A percentile compares a stretch with the other conserved stretches of the same genome.
Conservation (phyloP, 2,329 filamentous ascomycete genomes). For the Fusarium sambucinum region DNA sequence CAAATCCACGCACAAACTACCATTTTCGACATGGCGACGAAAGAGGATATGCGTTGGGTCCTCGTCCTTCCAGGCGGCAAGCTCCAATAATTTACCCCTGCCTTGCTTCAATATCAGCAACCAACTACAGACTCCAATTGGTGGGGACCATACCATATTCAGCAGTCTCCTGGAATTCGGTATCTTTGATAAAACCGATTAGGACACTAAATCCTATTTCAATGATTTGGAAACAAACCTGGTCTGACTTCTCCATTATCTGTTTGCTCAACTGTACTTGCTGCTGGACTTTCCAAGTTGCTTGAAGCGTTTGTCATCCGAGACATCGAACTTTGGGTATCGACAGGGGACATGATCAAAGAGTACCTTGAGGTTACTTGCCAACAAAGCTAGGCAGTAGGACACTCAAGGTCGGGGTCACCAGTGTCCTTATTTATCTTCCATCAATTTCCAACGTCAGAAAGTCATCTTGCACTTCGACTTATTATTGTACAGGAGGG, state of each 20-base stretch:
- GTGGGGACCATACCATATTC: neutral
- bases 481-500: neutral
- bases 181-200: neutral
- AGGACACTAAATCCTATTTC: neutral
- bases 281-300: neutral
- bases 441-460: neutral
- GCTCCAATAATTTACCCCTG: slow-evolving; percentile 12
- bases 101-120: slow-evolving; percentile 12
- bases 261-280: neutral
- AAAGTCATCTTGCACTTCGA: slow-evolving; percentile 2
- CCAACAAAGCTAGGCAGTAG: neutral
- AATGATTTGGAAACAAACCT: slow-evolving; percentile 2
- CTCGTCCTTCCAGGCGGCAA: slow-evolving; percentile 4
- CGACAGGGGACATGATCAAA: slow-evolving; percentile 15
- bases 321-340: slow-evolving; percentile 1
- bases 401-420: neutral
- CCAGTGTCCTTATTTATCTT: slow-evolving; percentile 13
- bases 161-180: neutral
- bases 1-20: slow-evolving; percentile 15
- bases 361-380: slow-evolving; percentile 25
- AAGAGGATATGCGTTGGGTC: slow-evolving; percentile 25
- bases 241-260: neutral
- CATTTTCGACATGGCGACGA: slow-evolving; percentile 5
- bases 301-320: neutral
- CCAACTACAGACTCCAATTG: neutral